phyloP scores from a whole-genome alignment of 2,329 filamentous ascomycete genomes.

The Trichoderma aggressivum region DNA sequence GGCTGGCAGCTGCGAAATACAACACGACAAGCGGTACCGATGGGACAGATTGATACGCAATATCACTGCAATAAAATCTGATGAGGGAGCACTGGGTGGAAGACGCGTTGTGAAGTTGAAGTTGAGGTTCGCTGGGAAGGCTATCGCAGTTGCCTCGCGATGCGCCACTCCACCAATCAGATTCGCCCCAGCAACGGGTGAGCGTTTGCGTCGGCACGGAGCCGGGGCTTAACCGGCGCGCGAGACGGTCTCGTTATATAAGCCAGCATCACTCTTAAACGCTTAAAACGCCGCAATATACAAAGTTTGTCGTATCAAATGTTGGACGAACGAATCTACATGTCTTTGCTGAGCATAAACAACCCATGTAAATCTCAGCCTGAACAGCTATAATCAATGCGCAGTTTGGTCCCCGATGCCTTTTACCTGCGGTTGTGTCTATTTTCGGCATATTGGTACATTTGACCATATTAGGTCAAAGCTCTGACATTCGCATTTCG shows the following conservation, averaged over 20 bases:
- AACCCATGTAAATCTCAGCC: not conserved
- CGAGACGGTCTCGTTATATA: not conserved
- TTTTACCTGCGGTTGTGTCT: not conserved
- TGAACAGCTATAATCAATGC: not conserved
- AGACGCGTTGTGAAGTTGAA: conserved; percentile 13
- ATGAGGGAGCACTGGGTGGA: not conserved
- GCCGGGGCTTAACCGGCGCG: conserved; percentile 7
- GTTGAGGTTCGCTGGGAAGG: not conserved
- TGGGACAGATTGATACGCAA: not conserved
- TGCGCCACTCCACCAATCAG: conserved; percentile 1
- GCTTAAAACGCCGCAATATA: not conserved
- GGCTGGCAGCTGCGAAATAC: not conserved
- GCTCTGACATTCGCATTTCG: not conserved
- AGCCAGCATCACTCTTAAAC: not conserved
- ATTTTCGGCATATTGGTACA: not conserved
- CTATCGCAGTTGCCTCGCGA: not conserved
- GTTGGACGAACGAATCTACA: not conserved
- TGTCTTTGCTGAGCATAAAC: not conserved
- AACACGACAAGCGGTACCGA: not conserved
- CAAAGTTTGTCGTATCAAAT: not conserved
- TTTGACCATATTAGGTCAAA: not conserved
- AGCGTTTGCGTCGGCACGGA: not conserved
- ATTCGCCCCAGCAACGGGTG: not conserved
- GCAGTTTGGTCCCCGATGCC: not conserved
- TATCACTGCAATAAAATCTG: not conserved